Evolutionary conservation across 169 alveolate species (phyloP), one percentile per base, ranked within the genome.

Genomic region (Pseudocohnilembus persalinus): DNA sequence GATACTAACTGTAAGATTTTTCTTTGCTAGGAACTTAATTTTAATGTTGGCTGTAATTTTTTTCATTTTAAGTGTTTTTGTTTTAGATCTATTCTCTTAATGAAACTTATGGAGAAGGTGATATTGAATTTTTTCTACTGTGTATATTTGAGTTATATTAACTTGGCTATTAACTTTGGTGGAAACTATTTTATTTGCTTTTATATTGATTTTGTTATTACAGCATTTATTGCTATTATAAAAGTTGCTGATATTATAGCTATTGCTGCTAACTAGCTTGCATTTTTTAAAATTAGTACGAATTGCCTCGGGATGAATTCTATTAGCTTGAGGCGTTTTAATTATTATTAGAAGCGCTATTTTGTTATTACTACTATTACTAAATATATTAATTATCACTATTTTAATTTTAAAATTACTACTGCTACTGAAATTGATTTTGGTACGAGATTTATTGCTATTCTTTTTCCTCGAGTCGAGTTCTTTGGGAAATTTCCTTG

Each of bases 401-500:
- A 31, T 77, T 1, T 68, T 77, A 28, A 31, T 68, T 31, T 33
- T 77, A 33, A 31, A 31, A 26, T 32, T 31, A 24, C 28, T 77
- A 32, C 73, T 33, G n/a, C 82, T 77, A 24, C 27, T 77, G 82
- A 31, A 31, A 33, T 77, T 77, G 34, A 25, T 28, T 31, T 32
- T 77, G 34, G 27, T 26, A 26, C 24, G n/a, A n/a, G 34, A 28
- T 33, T 31, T 77, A 31, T n/a, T n/a, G n/a, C n/a, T n/a, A n/a
- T n/a, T n/a, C n/a, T n/a, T n/a, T n/a, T n/a, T 77, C 63, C 28
- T n/a, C 30, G 29, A 27, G 11, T 77, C 82, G 24, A 31, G 30
- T 0, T 33, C 63, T 33, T 77, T 77, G 25, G 63, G 82, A 64
- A 29, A 77, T 77, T n/a, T 77, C 82, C 34, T 77, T 77, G 30